phyloP scores from a whole-genome alignment of 1,284 basidiomycete species.

The Pyrrhoderma noxium region DNA sequence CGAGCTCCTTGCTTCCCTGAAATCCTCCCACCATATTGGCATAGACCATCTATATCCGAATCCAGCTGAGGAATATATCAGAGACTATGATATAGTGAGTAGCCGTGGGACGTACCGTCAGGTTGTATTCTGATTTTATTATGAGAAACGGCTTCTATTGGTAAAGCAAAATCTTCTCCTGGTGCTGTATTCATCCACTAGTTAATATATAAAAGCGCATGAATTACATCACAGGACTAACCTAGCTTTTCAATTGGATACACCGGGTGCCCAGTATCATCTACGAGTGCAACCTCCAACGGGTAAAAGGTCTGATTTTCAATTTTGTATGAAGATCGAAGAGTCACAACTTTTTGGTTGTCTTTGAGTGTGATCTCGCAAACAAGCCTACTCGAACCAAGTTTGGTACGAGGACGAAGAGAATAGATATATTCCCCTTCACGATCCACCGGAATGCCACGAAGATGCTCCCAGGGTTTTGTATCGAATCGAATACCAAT shows the following conservation, averaged over 20 bases:
- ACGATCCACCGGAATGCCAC: slow-evolving; percentile 86
- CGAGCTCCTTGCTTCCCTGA: slow-evolving; percentile 31
- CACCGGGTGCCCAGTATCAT: slow-evolving; percentile 76
- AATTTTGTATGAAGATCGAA: slow-evolving; percentile 90
- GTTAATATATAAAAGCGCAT: neutral
- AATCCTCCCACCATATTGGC: slow-evolving; percentile 88
- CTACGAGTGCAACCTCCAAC: slow-evolving; percentile 87
- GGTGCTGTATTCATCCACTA: slow-evolving; percentile 41
- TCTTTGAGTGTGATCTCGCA: slow-evolving; percentile 90
- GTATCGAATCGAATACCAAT: slow-evolving; percentile 82
- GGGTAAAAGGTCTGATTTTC: slow-evolving; percentile 93
- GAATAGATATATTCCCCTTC: slow-evolving; percentile 92
- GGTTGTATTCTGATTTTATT: slow-evolving; percentile 85
- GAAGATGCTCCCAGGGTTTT: slow-evolving; percentile 87
- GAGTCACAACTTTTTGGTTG: slow-evolving; percentile 93
- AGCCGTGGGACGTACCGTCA: slow-evolving; percentile 59
- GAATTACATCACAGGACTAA: slow-evolving; percentile 30
- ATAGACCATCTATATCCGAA: slow-evolving; percentile 93
- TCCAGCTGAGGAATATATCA: slow-evolving; percentile 51
- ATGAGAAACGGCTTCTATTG: slow-evolving; percentile 85
- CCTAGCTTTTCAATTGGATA: slow-evolving; percentile 82
- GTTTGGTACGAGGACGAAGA: slow-evolving; percentile 72
- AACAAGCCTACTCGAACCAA: slow-evolving; percentile 76
- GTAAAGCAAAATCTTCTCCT: slow-evolving; percentile 85
- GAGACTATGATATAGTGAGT: neutral